Evolutionary conservation across 2,329 filamentous ascomycete species (phyloP).

Genomic region (Davidsoniella eucalypti): DNA sequence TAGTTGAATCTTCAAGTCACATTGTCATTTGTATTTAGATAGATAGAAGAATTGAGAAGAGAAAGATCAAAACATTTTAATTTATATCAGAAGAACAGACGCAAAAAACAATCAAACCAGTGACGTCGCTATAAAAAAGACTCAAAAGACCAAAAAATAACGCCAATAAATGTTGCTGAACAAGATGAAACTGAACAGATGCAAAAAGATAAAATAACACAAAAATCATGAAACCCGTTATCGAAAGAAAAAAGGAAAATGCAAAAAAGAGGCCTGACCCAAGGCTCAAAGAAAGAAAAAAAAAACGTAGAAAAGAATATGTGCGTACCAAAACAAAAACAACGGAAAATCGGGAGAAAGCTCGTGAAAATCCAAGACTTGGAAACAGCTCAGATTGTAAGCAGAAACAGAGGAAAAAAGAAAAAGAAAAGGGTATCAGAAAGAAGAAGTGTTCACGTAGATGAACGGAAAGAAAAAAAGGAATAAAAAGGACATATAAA

Average conservation of each 20-base stretch:
- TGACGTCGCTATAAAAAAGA: background rate
- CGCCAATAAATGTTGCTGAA: no score
- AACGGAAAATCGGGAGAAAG: background rate
- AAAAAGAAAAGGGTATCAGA: background rate
- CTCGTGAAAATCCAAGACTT: no score
- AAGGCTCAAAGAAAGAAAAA: no score
- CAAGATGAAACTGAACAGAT: background rate
- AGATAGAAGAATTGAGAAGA: background rate
- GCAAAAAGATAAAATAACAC: background rate
- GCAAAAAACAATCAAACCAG: constrained; percentile 3
- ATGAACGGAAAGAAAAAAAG: background rate
- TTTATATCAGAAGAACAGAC: background rate
- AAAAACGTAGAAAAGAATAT: background rate
- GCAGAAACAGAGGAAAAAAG: background rate
- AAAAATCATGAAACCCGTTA: background rate
- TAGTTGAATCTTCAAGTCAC: background rate
- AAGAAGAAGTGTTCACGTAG: background rate
- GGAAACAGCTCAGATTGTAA: background rate
- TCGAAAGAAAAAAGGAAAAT: background rate
- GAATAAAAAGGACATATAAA: background rate
- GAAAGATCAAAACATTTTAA: background rate
- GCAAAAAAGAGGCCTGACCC: background rate
- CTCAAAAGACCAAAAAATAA: background rate
- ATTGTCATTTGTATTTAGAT: background rate
- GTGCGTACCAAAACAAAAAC: background rate